Percentiles rank a stretch among this genome's conserved stretches.
These are phyloP conservation scores for Closterium sp. DNA, from an alignment of 139 green algal genomes.

Conservation along the genomic window DNA sequence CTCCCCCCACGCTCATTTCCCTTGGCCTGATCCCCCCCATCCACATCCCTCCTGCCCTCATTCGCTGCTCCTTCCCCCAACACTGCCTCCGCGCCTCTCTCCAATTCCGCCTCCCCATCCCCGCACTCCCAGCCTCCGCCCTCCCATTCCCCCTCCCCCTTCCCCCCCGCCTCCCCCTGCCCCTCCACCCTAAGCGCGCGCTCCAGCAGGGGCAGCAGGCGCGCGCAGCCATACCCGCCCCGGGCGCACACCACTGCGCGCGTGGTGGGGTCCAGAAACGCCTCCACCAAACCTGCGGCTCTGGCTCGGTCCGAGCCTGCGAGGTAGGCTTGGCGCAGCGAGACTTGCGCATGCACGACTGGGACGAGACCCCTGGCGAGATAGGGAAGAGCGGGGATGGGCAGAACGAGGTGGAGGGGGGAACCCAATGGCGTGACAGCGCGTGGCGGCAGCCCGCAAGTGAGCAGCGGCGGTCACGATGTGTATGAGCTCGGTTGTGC, in stretches of 20 bases:
- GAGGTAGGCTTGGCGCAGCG: constrained; percentile 4
- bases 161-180: background rate
- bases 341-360: constrained; percentile 28
- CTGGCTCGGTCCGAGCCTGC: constrained; percentile 17
- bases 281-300: constrained; percentile 28
- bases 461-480: no score
- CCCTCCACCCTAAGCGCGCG: background rate
- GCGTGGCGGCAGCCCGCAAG: no score
- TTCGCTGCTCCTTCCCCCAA: background rate
- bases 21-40: background rate
- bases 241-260: constrained; percentile 38
- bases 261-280: constrained; percentile 33
- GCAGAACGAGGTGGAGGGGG: background rate
- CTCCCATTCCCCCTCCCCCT: no score
- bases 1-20: no score
- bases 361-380: constrained; percentile 21
- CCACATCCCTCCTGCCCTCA: background rate
- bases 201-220: constrained; percentile 22
- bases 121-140: no score
- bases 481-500: no score
- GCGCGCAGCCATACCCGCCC: constrained; percentile 40
- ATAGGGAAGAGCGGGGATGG: background rate
- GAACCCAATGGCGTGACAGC: no score
- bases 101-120: background rate
- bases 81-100: background rate